These are phyloP conservation scores for Aspergillus uvarum DNA, from an alignment of 2,329 filamentous ascomycete species.

Conservation along the genomic window DNA sequence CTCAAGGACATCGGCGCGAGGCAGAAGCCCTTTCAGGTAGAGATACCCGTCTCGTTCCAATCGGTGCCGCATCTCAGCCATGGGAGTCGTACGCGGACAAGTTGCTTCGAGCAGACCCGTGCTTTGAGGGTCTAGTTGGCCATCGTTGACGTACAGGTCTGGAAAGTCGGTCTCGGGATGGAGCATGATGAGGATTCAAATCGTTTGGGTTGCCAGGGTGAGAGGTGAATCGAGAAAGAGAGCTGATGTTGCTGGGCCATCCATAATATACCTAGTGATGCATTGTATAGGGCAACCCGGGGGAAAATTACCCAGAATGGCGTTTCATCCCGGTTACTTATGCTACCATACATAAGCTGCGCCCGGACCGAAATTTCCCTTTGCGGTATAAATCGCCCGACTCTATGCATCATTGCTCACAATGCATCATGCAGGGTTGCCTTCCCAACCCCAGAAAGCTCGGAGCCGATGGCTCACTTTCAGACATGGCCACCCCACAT, in stretches of 20 bases:
- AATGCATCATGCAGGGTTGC: not conserved
- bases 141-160: not conserved
- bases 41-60: no score
- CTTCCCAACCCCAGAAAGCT: not conserved
- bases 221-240: not conserved
- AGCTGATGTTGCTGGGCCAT: no score
- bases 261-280: no score
- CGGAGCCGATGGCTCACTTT: not conserved
- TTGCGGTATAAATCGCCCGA: not conserved
- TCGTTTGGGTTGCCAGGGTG: not conserved
- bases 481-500: conserved; percentile 8
- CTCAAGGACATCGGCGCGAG: no score
- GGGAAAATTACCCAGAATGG: not conserved
- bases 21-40: no score
- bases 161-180: not conserved
- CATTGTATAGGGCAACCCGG: not conserved
- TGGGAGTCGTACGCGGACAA: no score
- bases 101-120: not conserved
- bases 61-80: no score
- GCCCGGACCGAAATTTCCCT: not conserved
- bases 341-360: not conserved
- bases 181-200: not conserved
- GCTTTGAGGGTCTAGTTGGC: not conserved
- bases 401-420: not conserved
- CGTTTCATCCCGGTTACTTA: not conserved